Evolutionary conservation across 768 basidiomycete species (phyloP).

Genomic region (Kwoniella europaea): DNA sequence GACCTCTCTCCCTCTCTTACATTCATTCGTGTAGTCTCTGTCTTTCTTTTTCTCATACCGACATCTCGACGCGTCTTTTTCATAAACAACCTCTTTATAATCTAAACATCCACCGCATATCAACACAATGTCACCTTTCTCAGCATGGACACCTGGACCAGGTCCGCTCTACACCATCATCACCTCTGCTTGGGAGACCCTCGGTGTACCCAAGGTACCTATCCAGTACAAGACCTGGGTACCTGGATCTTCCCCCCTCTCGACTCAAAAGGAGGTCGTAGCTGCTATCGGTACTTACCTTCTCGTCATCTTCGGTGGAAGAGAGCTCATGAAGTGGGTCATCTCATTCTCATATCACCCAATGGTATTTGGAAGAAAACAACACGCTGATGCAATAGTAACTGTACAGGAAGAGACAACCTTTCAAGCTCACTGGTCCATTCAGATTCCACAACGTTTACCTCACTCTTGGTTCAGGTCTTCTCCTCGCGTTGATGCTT

Average conservation of each 20-base stretch:
- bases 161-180: constrained; percentile 46
- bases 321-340: constrained; percentile 76
- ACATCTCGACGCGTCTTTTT: not conserved
- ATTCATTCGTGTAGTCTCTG: not conserved
- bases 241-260: constrained; percentile 76
- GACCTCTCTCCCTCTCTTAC: not conserved
- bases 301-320: constrained; percentile 81
- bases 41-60: not conserved
- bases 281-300: constrained; percentile 79
- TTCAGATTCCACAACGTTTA: constrained; percentile 91
- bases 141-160: constrained; percentile 42
- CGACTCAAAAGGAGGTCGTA: constrained; percentile 73
- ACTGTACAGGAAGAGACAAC: constrained; percentile 51
- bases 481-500: constrained; percentile 83
- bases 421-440: constrained; percentile 70
- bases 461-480: constrained; percentile 79
- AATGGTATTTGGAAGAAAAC: not conserved
- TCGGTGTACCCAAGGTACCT: constrained; percentile 55
- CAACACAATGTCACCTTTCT: constrained; percentile 26
- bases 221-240: constrained; percentile 67
- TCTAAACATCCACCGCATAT: not conserved
- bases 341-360: not conserved
- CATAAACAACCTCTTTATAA: constrained; percentile 7
- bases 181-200: constrained; percentile 38
- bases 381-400: constrained; percentile 4